phyloP scores from a whole-genome alignment of 495 filamentous ascomycete species.

The Terfezia boudieri region DNA sequence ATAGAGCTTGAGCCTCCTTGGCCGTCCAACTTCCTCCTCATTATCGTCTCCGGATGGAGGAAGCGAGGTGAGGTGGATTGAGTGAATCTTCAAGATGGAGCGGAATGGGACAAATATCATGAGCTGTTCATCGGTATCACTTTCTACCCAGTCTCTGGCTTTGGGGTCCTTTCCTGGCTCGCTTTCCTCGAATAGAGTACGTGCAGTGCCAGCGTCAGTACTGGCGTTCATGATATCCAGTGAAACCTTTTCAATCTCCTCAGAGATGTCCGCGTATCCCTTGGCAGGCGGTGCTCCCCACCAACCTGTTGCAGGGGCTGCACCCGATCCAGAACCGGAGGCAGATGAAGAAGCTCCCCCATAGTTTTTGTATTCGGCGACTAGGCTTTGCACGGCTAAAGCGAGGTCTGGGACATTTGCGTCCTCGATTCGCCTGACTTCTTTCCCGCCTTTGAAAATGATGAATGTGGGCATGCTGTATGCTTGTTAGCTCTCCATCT shows the following conservation, averaged over 20 bases:
- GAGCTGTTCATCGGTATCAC: slow-evolving; percentile 94
- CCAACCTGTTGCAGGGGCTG: slow-evolving; percentile 36
- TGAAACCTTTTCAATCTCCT: slow-evolving; percentile 52
- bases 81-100: slow-evolving; percentile 72
- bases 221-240: slow-evolving; percentile 75
- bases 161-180: slow-evolving; percentile 34
- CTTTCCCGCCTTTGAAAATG: slow-evolving; percentile 53
- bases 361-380: slow-evolving; percentile 38
- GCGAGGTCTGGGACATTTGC: slow-evolving; percentile 47
- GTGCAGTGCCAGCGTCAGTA: slow-evolving; percentile 39
- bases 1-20: slow-evolving; percentile 66
- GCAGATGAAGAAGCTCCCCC: slow-evolving; percentile 21
- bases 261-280: slow-evolving; percentile 64
- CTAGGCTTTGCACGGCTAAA: slow-evolving; percentile 48
- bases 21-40: slow-evolving; percentile 43
- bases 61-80: slow-evolving; percentile 68
- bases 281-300: slow-evolving; percentile 48
- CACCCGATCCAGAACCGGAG: neutral
- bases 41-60: slow-evolving; percentile 28
- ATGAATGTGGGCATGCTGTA: slow-evolving; percentile 51
- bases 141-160: slow-evolving; percentile 70
- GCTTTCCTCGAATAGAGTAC: slow-evolving; percentile 44
- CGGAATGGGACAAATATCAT: slow-evolving; percentile 88
- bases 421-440: slow-evolving; percentile 46
- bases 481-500: slow-evolving; percentile 10